Conservation (phyloP, 2,329 filamentous ascomycete genomes). For the Arthrinium phaeospermum region DNA sequence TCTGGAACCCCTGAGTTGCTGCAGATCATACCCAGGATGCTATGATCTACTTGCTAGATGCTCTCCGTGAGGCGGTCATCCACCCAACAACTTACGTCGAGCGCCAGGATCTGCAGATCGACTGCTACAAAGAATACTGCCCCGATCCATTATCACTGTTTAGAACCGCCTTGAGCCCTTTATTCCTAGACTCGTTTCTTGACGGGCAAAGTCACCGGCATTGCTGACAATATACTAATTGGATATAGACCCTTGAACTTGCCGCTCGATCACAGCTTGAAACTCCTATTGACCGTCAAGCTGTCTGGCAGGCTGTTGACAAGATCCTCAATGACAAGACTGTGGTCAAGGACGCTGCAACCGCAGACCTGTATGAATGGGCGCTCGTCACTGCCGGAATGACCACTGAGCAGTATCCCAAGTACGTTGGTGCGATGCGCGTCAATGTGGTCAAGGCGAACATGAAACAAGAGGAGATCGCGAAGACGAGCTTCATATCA, state of each 20-base stretch:
- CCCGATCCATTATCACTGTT: no score
- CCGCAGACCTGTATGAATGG: slow-evolving; percentile 62
- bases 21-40: background rate
- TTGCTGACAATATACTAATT: background rate
- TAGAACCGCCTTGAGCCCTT: background rate
- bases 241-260: slow-evolving; percentile 44
- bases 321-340: slow-evolving; percentile 53
- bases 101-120: background rate
- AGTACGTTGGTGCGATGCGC: slow-evolving; percentile 56
- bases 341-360: slow-evolving; percentile 54
- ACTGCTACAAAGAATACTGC: background rate
- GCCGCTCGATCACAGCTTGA: slow-evolving; percentile 60
- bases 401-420: slow-evolving; percentile 47
- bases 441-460: slow-evolving; percentile 57
- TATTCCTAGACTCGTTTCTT: background rate
- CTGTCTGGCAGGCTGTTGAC: slow-evolving; percentile 51
- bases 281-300: slow-evolving; percentile 51
- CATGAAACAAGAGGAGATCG: slow-evolving; percentile 51
- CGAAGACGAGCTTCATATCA: slow-evolving; percentile 53
- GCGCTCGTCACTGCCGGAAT: slow-evolving; percentile 46
- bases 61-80: background rate
- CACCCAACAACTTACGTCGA: background rate
- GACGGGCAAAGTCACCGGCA: background rate
- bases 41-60: background rate
- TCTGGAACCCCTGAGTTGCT: background rate